Conservation (phyloP, 2,329 filamentous ascomycete species). For the Fusarium piperis region DNA sequence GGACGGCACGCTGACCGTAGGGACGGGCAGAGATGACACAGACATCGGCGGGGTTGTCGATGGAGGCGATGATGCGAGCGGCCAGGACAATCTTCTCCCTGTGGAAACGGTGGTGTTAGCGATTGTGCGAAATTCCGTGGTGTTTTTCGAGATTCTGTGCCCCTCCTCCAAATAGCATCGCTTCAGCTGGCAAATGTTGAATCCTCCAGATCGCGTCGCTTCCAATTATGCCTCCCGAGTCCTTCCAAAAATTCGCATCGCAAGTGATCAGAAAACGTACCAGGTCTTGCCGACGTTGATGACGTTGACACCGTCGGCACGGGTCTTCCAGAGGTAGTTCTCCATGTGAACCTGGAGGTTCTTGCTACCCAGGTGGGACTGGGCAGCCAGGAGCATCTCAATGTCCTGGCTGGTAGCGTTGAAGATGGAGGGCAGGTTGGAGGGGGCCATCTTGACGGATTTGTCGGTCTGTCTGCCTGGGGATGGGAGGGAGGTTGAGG, state of each 20-base stretch:
- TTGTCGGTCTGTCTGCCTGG: conserved; percentile 23
- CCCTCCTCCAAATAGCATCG: conserved; percentile 35
- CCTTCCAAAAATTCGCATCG: not conserved
- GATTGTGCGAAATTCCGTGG: conserved; percentile 1
- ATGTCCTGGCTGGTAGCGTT: conserved; percentile 98
- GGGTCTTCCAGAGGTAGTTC: conserved; percentile 99
- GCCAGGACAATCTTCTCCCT: conserved; percentile 99
- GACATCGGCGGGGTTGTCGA: conserved; percentile 99
- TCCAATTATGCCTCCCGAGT: not conserved
- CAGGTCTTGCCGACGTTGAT: conserved; percentile 99
- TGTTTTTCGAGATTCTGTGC: conserved; percentile 32
- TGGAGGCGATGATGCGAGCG: conserved; percentile 96
- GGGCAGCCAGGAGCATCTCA: conserved; percentile 98
- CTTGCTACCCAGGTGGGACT: conserved; percentile 97
- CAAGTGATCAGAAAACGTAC: conserved; percentile 61
- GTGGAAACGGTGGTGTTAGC: conserved; percentile 32
- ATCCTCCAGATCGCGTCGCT: not conserved
- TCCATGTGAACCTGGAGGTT: conserved; percentile 99
- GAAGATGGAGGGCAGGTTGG: conserved; percentile 93
- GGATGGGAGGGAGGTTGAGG: conserved; percentile 25
- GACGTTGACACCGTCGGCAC: conserved; percentile 97
- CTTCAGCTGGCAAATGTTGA: conserved; percentile 1
- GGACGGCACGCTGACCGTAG: conserved; percentile 98
- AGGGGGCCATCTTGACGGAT: conserved; percentile 87
- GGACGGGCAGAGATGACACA: conserved; percentile 99